Conservation (phyloP, 202 grass and related monocot genomes). For the Setaria italica region DNA sequence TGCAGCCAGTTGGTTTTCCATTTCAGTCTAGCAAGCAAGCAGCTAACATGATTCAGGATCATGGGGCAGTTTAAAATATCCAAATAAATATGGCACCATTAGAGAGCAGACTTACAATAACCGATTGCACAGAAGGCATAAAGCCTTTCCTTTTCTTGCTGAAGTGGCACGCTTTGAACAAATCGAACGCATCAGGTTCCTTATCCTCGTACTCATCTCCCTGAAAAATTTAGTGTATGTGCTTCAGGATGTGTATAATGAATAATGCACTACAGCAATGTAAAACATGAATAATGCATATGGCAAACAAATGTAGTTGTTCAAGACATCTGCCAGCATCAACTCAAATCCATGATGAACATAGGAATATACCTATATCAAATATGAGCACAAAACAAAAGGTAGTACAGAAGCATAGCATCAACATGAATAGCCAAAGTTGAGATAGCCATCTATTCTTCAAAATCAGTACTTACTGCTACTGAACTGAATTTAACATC, state of each 20-base stretch:
- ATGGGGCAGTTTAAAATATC: not conserved
- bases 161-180: constrained; percentile 3
- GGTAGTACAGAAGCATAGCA: no score
- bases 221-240: not conserved
- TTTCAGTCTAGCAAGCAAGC: constrained; percentile 14
- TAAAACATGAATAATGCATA: no score
- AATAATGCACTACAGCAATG: no score
- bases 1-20: not conserved
- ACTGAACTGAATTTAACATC: no score
- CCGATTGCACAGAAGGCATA: not conserved
- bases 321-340: no score
- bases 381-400: no score
- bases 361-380: no score
- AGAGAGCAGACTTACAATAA: not conserved
- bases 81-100: not conserved
- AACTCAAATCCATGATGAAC: no score
- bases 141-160: not conserved
- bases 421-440: no score
- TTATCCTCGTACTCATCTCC: not conserved
- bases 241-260: not conserved
- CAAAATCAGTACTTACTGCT: no score
- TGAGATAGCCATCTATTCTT: no score
- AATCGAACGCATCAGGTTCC: not conserved
- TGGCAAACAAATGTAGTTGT: no score
- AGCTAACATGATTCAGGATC: not conserved